Conservation (phyloP, 768 basidiomycete genomes). For the Amanita exitialis region DNA sequence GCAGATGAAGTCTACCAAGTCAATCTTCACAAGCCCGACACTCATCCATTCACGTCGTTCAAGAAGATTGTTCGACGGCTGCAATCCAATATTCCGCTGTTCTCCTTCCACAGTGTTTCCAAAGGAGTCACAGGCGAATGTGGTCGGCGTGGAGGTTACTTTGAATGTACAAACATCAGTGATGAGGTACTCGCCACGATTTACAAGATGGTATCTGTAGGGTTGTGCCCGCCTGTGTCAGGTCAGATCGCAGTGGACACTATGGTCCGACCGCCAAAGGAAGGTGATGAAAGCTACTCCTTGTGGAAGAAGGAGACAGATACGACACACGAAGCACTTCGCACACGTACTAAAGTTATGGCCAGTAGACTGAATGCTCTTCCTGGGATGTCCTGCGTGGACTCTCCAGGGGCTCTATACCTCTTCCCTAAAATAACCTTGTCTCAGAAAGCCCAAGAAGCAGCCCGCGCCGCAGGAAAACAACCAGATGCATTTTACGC, state of each 20-base stretch:
- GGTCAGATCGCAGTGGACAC: constrained; percentile 94
- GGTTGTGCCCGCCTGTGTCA: constrained; percentile 79
- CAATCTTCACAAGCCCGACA: constrained; percentile 67
- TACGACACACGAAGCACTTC: constrained; percentile 66
- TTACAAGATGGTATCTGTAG: constrained; percentile 94
- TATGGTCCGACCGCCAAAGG: constrained; percentile 82
- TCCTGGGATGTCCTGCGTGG: constrained; percentile 83
- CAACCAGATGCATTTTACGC: constrained; percentile 87
- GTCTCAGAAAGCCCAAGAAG: constrained; percentile 60
- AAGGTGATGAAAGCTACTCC: constrained; percentile 64
- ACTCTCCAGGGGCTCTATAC: constrained; percentile 89
- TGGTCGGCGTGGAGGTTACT: constrained; percentile 94
- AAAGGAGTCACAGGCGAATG: constrained; percentile 97
- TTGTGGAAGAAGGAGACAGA: constrained; percentile 82
- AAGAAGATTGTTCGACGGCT: constrained; percentile 73
- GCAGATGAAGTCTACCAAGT: constrained; percentile 99
- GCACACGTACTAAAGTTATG: constrained; percentile 63
- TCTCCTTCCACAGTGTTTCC: constrained; percentile 96
- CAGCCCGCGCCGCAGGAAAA: constrained; percentile 63
- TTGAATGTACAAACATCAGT: constrained; percentile 79
- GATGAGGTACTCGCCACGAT: constrained; percentile 74
- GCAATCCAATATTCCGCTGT: constrained; percentile 66
- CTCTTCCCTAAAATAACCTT: constrained; percentile 81
- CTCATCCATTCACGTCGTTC: constrained; percentile 84
- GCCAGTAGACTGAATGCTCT: constrained; percentile 69